Conservation (phyloP, 257 asterid genomes). For the Lycium barbarum region DNA sequence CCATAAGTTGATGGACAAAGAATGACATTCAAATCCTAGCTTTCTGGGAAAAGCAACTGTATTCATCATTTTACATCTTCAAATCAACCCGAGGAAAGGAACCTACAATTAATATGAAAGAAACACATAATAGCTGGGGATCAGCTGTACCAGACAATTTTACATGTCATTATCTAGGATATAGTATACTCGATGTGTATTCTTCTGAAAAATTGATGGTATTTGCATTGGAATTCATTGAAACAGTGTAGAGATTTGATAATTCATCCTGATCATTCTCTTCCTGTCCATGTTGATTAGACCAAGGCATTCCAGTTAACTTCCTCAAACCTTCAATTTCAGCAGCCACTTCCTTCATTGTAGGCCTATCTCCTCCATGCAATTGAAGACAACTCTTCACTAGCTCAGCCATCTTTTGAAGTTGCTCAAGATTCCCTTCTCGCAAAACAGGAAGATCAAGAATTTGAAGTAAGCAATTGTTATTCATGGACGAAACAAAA, state of each 20-base stretch:
- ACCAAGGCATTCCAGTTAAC: background rate
- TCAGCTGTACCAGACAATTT: too few relatives aligned
- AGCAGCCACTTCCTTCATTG: background rate
- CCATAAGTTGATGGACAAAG: too few relatives aligned
- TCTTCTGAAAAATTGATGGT: background rate
- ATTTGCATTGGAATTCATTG: background rate
- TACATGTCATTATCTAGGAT: background rate
- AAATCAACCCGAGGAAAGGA: too few relatives aligned
- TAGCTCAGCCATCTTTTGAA: constrained; percentile 13
- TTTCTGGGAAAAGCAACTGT: too few relatives aligned
- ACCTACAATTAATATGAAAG: too few relatives aligned
- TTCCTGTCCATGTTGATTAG: background rate
- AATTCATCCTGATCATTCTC: background rate
- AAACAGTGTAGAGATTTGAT: background rate
- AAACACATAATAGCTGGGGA: too few relatives aligned
- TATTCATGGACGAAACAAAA: background rate
- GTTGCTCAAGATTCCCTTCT: constrained; percentile 12
- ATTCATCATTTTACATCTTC: too few relatives aligned
- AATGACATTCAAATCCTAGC: too few relatives aligned
- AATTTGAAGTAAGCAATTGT: background rate
- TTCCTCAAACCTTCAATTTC: background rate
- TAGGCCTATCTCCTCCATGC: background rate
- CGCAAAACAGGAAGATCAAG: background rate
- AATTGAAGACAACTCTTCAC: background rate
- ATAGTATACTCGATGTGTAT: background rate